These are phyloP conservation scores for Globisporangium cederbergense DNA, from an alignment of 352 stramenopile genomes.

Conservation along the genomic window DNA sequence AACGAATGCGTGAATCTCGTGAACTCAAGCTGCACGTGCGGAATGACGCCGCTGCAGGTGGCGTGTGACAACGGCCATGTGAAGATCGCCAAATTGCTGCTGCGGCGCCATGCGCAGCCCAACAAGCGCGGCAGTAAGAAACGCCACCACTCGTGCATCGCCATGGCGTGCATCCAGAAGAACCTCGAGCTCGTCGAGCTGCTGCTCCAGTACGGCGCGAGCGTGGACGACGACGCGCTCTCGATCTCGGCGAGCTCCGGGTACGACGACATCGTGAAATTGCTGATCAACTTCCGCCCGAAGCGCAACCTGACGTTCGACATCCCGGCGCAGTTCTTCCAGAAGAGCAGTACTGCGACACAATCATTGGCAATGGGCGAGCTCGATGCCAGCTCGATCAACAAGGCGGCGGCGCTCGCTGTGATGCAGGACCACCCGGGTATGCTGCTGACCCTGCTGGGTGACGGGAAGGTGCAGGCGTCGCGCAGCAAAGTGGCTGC, in stretches of 20 bases:
- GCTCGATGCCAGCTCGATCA: slow-evolving; percentile 32
- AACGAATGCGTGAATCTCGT: slow-evolving; percentile 58
- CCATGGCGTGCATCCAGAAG: slow-evolving; percentile 43
- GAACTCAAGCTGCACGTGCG: slow-evolving; percentile 61
- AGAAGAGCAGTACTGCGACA: slow-evolving; percentile 15
- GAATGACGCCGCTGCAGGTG: slow-evolving; percentile 69
- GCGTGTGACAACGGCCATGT: slow-evolving; percentile 50
- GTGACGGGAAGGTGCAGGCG: slow-evolving; percentile 34
- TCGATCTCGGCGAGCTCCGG: slow-evolving; percentile 38
- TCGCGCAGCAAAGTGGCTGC: slow-evolving; percentile 30
- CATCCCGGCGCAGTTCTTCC: slow-evolving; percentile 23
- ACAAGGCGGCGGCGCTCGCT: slow-evolving; percentile 45
- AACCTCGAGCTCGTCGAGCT: slow-evolving; percentile 48
- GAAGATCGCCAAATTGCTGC: slow-evolving; percentile 58
- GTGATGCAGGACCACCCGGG: slow-evolving; percentile 38
- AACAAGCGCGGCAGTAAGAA: slow-evolving; percentile 44
- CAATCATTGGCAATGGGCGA: slow-evolving; percentile 18
- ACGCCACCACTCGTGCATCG: slow-evolving; percentile 43
- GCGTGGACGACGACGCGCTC: slow-evolving; percentile 60
- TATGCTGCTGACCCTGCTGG: slow-evolving; percentile 46
- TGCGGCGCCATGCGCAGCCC: slow-evolving; percentile 52
- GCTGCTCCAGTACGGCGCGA: slow-evolving; percentile 56
- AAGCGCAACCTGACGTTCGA: slow-evolving; percentile 20
- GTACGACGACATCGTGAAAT: slow-evolving; percentile 35
- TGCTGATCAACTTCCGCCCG: slow-evolving; percentile 29